Evolutionary conservation across 371 early-diverging fungal genomes (phyloP).

Genomic region (Coemansia sp.): DNA sequence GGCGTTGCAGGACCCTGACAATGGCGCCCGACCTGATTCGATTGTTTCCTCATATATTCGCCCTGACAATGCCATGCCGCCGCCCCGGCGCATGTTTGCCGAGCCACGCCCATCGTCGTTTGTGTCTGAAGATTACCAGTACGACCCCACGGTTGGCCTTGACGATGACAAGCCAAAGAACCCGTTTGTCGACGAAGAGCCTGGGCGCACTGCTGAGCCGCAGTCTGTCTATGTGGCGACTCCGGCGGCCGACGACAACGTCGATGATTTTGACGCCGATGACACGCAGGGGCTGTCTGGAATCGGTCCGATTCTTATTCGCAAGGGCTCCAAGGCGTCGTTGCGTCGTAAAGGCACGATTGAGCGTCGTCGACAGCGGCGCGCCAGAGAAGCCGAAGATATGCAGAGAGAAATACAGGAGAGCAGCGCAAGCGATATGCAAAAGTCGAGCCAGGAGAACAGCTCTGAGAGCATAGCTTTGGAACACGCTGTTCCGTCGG

Average conservation of each 20-base stretch:
- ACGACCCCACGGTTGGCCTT: conserved; percentile 15
- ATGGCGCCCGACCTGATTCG: conserved; percentile 23
- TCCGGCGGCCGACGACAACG: neutral
- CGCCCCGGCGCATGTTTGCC: conserved; percentile 7
- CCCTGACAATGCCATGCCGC: conserved; percentile 26
- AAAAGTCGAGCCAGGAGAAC: neutral
- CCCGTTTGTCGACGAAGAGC: neutral
- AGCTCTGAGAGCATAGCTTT: neutral
- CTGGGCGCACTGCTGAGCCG: neutral
- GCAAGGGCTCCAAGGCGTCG: conserved; percentile 47
- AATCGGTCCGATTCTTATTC: conserved; percentile 33
- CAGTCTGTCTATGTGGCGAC: conserved; percentile 27
- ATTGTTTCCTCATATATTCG: conserved; percentile 37
- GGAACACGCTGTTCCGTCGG: neutral
- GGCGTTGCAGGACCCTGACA: conserved; percentile 9
- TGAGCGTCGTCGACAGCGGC: conserved; percentile 29
- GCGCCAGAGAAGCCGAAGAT: neutral
- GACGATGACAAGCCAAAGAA: conserved; percentile 11
- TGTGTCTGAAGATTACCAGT: conserved; percentile 43
- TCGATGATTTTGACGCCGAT: neutral
- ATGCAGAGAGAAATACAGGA: too few relatives aligned
- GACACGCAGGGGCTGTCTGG: conserved; percentile 5
- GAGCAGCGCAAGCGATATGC: too few relatives aligned
- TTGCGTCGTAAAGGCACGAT: conserved; percentile 41
- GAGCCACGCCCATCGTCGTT: conserved; percentile 30